Evolutionary conservation across 139 green algal species (phyloP).

Genomic region (Chlorella sorokiniana): DNA sequence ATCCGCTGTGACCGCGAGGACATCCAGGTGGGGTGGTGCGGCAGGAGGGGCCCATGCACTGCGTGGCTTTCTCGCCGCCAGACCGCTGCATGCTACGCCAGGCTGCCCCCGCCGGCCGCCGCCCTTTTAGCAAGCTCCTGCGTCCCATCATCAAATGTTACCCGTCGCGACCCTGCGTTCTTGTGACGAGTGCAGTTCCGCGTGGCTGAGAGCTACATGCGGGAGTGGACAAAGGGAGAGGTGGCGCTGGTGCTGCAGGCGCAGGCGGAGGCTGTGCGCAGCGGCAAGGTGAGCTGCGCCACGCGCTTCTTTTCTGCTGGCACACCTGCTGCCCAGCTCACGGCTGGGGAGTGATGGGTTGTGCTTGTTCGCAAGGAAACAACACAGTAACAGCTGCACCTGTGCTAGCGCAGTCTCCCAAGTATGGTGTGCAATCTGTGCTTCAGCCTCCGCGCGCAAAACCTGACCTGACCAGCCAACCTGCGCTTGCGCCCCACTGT

Average conservation of each 20-base stretch:
- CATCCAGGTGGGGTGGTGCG: conserved; percentile 13
- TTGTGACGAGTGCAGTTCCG: conserved; percentile 10
- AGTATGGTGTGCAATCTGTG: no score
- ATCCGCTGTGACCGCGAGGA: conserved; percentile 44
- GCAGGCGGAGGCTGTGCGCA: conserved; percentile 1
- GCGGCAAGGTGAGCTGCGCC: neutral
- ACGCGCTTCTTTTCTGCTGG: no score
- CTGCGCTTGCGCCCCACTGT: neutral
- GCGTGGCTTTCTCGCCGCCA: neutral
- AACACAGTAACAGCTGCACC: no score
- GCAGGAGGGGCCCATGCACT: neutral
- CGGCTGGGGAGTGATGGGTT: no score
- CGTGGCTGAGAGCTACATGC: conserved; percentile 15
- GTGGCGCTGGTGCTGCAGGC: conserved; percentile 11
- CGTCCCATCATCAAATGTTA: no score
- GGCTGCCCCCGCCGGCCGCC: no score
- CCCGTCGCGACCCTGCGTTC: no score
- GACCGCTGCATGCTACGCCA: no score
- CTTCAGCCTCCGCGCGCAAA: no score
- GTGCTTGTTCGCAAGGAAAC: no score
- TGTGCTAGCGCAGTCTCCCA: no score
- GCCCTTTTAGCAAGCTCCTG: no score
- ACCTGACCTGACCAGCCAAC: neutral
- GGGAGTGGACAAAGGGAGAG: conserved; percentile 12
- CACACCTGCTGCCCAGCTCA: neutral